Conservation (phyloP, 202 grass and related monocot species). For the Brachypodium distachyon region DNA sequence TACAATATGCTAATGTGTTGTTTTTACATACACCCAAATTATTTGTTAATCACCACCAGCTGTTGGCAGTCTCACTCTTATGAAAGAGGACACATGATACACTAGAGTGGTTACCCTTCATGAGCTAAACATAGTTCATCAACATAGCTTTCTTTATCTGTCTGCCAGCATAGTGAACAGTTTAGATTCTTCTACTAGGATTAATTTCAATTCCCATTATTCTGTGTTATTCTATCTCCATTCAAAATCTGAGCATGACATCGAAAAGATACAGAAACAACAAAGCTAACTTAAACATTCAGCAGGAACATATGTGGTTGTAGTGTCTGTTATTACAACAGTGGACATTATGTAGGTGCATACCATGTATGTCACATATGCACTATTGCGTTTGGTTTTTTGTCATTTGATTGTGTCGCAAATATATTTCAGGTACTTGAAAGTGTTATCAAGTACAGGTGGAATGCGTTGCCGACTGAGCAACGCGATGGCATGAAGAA, state of each 20-base stretch:
- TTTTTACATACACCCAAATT: too few relatives aligned
- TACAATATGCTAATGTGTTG: background rate
- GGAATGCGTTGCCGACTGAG: slow-evolving; percentile 90
- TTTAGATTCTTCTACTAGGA: too few relatives aligned
- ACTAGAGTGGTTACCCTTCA: background rate
- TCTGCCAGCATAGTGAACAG: background rate
- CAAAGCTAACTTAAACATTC: background rate
- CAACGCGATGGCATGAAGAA: slow-evolving; percentile 99
- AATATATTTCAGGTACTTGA: slow-evolving; percentile 72
- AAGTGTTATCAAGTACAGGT: slow-evolving; percentile 99
- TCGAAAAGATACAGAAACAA: background rate
- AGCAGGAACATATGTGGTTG: background rate
- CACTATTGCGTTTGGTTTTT: background rate
- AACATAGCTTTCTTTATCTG: background rate
- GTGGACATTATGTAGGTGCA: background rate
- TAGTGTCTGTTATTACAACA: background rate
- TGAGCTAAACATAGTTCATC: background rate
- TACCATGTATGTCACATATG: background rate
- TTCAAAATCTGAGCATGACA: background rate
- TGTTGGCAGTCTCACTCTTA: background rate
- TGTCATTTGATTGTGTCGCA: slow-evolving; percentile 22
- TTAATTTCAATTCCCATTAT: background rate
- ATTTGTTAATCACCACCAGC: background rate
- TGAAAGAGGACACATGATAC: background rate
- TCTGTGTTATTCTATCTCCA: background rate